Evolutionary conservation across 306 rosid species (phyloP), one percentile per base, ranked within the genome.

Genomic region (Gleditsia sinensis): DNA sequence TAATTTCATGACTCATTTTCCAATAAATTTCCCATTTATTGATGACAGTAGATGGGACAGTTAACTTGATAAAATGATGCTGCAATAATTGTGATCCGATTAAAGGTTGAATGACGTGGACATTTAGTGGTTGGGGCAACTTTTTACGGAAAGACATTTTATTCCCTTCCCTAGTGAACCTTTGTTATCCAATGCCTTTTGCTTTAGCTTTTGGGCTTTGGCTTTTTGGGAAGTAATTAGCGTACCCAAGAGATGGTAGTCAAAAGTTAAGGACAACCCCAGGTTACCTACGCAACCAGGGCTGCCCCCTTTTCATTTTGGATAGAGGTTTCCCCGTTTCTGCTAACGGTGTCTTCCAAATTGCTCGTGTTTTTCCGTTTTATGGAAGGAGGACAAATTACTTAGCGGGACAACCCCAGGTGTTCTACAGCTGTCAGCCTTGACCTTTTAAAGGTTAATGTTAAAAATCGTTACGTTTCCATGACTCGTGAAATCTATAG

Each of bases 1-100:
- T 67, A 77, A 39, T 69, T n/a, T 63, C 67, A 27, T 33, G 67
- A 72, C 76, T 66, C 24, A 20, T 67, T 42, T 33, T 49, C 51
- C 60, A n/a, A n/a, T n/a, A n/a, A n/a, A n/a, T n/a, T n/a, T 3
- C 19, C 20, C 25, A 30, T 32, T 5, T 0, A 49, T 49, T 49
- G 9, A n/a, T n/a, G n/a, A n/a, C n/a, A n/a, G n/a, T n/a, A n/a
- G 51, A 20, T 3, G 7, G 4, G 2, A 10, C n/a, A n/a, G n/a
- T n/a, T n/a, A 40, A 45, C 20, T 45, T 45, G 40, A 16, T 32
- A 3, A 37, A 33, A 30, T n/a, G 66, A 8, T 11, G 0, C 66
- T n/a, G 45, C 14, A 59, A 33, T 34, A 17, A 33, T 60, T 60
- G 45, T 25, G 27, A 45, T 45, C 51, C 46, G 20, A 9, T 32